phyloP scores from a whole-genome alignment of 371 early-diverging fungal genomes.

The Apophysomyces sp. region DNA sequence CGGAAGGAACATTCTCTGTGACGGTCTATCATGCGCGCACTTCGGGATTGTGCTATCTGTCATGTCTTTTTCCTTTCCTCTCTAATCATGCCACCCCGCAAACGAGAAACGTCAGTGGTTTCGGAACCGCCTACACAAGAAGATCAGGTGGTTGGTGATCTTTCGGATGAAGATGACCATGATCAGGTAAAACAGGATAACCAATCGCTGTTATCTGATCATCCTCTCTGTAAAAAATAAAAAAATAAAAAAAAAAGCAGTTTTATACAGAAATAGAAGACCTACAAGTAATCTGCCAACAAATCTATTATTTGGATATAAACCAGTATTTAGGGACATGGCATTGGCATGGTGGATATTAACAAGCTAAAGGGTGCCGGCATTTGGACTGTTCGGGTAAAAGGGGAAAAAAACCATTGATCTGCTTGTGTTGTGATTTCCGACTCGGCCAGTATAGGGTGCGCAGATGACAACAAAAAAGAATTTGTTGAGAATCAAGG shows the following conservation, averaged over 20 bases:
- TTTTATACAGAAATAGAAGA: slow-evolving; percentile 52
- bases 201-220: neutral
- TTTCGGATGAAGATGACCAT: slow-evolving; percentile 1
- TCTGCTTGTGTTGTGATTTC: no score
- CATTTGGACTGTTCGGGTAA: slow-evolving; percentile 67
- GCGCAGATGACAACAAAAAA: slow-evolving; percentile 82
- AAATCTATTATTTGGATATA: no score
- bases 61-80: neutral
- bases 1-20: no score
- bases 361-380: slow-evolving; percentile 81
- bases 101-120: no score
- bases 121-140: neutral
- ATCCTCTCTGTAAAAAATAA: neutral
- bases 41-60: neutral
- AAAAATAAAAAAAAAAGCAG: slow-evolving; percentile 44
- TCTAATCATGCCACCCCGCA: neutral
- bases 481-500: slow-evolving; percentile 72
- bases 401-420: neutral
- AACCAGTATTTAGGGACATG: slow-evolving; percentile 53
- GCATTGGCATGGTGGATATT: slow-evolving; percentile 82
- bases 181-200: neutral
- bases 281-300: slow-evolving; percentile 21
- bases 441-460: slow-evolving; percentile 45
- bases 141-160: slow-evolving; percentile 6
- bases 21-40: no score